Evolutionary conservation across 352 stramenopile genomes (phyloP), one percentile per base, ranked within the genome.

Genomic region (Phytophthora sp.): DNA sequence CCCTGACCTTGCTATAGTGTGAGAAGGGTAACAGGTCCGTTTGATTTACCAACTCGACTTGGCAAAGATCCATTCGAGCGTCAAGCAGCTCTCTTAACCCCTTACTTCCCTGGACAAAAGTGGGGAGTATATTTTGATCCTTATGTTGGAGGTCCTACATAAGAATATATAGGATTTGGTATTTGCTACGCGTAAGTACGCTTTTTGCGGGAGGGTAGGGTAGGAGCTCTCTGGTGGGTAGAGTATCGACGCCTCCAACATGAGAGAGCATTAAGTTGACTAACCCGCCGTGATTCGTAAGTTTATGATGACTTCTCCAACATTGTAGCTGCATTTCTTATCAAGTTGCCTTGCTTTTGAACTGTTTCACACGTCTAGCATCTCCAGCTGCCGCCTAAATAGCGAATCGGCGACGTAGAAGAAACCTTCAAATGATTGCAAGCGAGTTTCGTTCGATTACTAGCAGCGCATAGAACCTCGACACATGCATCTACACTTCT

Each of bases 81-180:
- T 9, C 27, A 28, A 6, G 54, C 43, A 9, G 3, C 34, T 10
- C 24, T 39, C 37, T 46, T 58, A 58, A 61, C 42, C 53, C 23
- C 24, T 62, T 21, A 41, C 15, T 62, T 42, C 42, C 54, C 34
- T 24, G 5, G 20, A 20, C 15, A 63, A 51, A 55, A 43, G 10
- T 27, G 18, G 7, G 37, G 45, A 27, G 55, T 64, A 56, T 30
- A 46, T 56, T 51, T 56, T 64, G 24, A 42, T 15, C 37, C 43
- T 49, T 62, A 54, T 62, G 54, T 62, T 62, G 32, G 17, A 62
- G 2, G 13, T 51, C 9, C 26, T 44, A 64, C 45, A 56, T 64
- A 51, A 52, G 2, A 49, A 38, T 44, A 46, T 56, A 51, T 56
- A 46, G 20, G n/a, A 39, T 31, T 52, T 64, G 48, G 55, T 64